Percentiles rank a stretch among this genome's conserved stretches.
phyloP scores from a whole-genome alignment of 148 eudicot genomes.

The Limonium bicolor region DNA sequence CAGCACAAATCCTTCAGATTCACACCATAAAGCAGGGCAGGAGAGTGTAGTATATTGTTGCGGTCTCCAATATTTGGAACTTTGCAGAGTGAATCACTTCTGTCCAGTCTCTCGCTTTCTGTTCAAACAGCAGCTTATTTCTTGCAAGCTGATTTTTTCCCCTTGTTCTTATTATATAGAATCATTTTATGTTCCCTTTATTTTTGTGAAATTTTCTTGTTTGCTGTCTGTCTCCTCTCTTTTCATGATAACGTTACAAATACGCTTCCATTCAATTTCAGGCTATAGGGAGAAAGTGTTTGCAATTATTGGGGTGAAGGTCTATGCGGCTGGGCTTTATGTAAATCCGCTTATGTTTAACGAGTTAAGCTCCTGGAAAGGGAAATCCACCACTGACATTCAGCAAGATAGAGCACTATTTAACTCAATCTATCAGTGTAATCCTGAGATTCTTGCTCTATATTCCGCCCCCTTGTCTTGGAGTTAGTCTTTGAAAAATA shows the following conservation, averaged over 20 bases:
- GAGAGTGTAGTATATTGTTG: too few species aligned
- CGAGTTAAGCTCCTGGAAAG: constrained; percentile 40
- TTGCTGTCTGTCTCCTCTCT: neutral
- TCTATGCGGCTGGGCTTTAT: constrained; percentile 88
- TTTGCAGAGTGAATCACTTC: too few species aligned
- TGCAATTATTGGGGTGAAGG: constrained; percentile 85
- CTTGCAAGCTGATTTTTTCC: too few species aligned
- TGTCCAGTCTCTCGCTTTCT: too few species aligned
- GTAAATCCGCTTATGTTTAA: constrained; percentile 31
- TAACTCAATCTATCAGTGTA: constrained; percentile 56
- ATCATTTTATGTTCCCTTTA: too few species aligned
- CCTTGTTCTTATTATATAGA: too few species aligned
- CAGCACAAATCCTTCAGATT: too few species aligned
- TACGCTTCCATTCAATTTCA: constrained; percentile 10
- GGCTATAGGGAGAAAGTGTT: constrained; percentile 93
- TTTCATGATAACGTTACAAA: neutral
- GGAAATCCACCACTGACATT: constrained; percentile 34
- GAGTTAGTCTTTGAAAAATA: neutral
- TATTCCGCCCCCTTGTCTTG: neutral
- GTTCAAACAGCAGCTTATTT: too few species aligned
- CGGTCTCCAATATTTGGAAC: too few species aligned
- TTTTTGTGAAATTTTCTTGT: neutral
- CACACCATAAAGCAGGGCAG: too few species aligned
- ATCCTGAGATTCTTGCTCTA: neutral
- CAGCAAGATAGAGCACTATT: constrained; percentile 36